Base-by-base conservation (phyloP, 108 stramenopile genomes). In the Nitzschia sp. region DNA sequence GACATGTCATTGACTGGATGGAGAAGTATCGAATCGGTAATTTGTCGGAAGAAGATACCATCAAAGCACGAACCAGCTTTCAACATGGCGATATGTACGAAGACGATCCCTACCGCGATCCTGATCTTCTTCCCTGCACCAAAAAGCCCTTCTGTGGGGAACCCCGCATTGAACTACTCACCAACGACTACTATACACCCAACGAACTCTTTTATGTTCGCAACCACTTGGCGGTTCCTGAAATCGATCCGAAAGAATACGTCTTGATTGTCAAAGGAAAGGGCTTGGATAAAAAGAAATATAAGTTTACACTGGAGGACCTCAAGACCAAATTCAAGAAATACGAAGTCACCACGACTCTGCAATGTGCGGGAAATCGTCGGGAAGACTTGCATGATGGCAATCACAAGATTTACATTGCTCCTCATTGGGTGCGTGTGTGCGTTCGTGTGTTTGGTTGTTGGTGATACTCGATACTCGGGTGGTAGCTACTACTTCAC, bases 291-390 rank as follows among this genome's bases (percentile, higher is more conserved):
- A 50, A 21, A 22, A 82, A 58, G 52, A 79, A 80, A 58, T 61
- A 82, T 53, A 78, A 77, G 30, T 69, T 85, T 53, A 76, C 86
- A 22, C 62, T 89, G 53, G 61, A 79, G 5, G 92, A 93, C 54
- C 72, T 90, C 26, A 85, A 81, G 71, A 73, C 36, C 41, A 78
- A 82, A 53, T 85, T 93, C 55, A 47, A 65, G 9, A 82, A 79
- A 59, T 57, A 80, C 44, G 80, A 74, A 31, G 83, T 94, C 2
- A 54, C 73, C 19, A 80, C 80, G 34, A 86, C 89, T 5, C 63
- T 93, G 25, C 93, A 94, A 66, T 94, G 93, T 73, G 90, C 85
- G 30, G 93, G 93, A 1, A 94, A 68, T 52, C 80, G 93, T 48
- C 85, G 90, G 28, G 65, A 74, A 52, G 84, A 85, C 34, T 34